These are phyloP conservation scores for Malassezia japonica DNA, from an alignment of 1,284 basidiomycete genomes.

Conservation along the genomic window DNA sequence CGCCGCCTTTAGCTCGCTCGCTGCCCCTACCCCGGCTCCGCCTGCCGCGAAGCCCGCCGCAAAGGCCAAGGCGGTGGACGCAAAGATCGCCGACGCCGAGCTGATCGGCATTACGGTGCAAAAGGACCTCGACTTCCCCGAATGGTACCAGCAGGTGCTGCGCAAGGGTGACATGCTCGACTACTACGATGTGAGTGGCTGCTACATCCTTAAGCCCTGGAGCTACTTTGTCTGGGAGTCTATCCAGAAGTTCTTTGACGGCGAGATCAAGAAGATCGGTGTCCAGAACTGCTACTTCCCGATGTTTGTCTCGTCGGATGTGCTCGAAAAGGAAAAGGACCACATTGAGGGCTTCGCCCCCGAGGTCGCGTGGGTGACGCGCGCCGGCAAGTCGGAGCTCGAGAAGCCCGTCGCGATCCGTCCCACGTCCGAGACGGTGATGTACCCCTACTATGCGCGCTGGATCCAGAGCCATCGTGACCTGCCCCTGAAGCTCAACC, in stretches of 20 bases:
- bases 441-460: slow-evolving; percentile 94
- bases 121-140: slow-evolving; percentile 45
- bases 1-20: slow-evolving; percentile 31
- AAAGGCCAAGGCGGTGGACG: slow-evolving; percentile 23
- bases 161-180: slow-evolving; percentile 98
- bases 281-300: slow-evolving; percentile 98
- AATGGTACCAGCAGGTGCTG: slow-evolving; percentile 62
- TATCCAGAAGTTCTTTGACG: slow-evolving; percentile 59
- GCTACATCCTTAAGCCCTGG: slow-evolving; percentile 96
- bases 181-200: slow-evolving; percentile 96
- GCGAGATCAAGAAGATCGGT: slow-evolving; percentile 78
- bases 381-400: slow-evolving; percentile 81
- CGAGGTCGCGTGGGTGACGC: slow-evolving; percentile 98
- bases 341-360: slow-evolving; percentile 99
- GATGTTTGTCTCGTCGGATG: slow-evolving; percentile 89
- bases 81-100: slow-evolving; percentile 43
- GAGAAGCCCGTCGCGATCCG: slow-evolving; percentile 97
- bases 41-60: slow-evolving; percentile 20
- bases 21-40: slow-evolving; percentile 19
- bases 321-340: slow-evolving; percentile 92
- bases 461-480: slow-evolving; percentile 98
- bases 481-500: slow-evolving; percentile 90
- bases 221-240: slow-evolving; percentile 94
- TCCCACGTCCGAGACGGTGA: slow-evolving; percentile 93
- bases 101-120: slow-evolving; percentile 47